Base-by-base conservation (phyloP, 1,139 yeast species). In the Geotrichum citri-aurantii region DNA sequence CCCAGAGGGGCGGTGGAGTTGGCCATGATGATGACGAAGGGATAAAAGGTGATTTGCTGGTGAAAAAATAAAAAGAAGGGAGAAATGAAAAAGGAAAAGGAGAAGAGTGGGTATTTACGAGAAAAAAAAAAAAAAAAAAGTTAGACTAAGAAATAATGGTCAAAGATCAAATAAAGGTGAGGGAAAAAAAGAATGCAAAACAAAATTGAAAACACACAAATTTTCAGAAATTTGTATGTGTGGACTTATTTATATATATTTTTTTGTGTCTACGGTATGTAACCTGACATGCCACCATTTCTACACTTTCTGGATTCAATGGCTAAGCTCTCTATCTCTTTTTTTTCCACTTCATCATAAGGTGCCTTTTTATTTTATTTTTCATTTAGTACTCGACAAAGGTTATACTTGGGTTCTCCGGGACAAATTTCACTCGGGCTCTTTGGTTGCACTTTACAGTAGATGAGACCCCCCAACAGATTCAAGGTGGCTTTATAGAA, bases 1-100 rank as follows among this genome's bases (percentile, higher is more conserved):
- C 21, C 52, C 17, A 40, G 48, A 7, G 49, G 19, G 33, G 29
- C 31, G 33, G 58, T 46, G 14, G 58, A 50, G 52, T 56, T 56
- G 12, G 49, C 50, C 57, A 55, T 50, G 52, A 21, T 37, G 37
- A 24, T 14, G 33, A 48, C n/a, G 26, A 51, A 27, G 52, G 6
- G 29, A 23, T 37, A 55, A 8, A 37, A 37, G 44, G 17, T 37
- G 40, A 51, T 29, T 37, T 33, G 54, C 26, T 46, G 31, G 21
- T n/a, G 26, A 27, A 52, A 44, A 40, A 52, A 17, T 21, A 51
- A 26, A 40, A 47, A 37, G 21, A 48, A 10, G 47, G 21, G n/a
- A 55, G 14, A 23, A 46, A 42, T 29, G 49, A 44, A 49, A 49
- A 48, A 21, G 37, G 21, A 21, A 14, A 21, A 48, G 48, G 37